Evolutionary conservation across 2,329 filamentous ascomycete species (phyloP).

Genomic region (Aureobasidium sp.): DNA sequence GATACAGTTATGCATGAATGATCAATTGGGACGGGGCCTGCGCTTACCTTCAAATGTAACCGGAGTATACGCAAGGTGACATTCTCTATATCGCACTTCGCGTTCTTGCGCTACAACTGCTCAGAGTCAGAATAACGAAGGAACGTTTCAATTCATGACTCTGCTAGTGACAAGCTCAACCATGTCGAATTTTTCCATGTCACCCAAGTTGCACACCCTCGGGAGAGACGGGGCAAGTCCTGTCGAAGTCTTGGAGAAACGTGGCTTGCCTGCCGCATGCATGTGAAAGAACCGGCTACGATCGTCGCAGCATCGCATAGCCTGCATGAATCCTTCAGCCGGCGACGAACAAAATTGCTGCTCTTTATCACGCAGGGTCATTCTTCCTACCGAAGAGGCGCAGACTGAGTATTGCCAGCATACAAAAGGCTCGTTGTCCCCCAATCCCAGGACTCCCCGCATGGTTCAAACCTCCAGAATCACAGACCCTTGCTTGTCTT

Average conservation of each 20-base stretch:
- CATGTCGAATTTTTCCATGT: background rate
- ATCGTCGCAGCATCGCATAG: background rate
- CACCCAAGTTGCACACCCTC: background rate
- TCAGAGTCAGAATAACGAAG: background rate
- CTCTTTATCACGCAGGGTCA: background rate
- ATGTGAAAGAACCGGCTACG: background rate
- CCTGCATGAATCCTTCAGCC: background rate
- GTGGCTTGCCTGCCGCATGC: slow-evolving; percentile 7
- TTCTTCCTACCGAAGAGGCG: background rate
- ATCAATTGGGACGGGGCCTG: background rate
- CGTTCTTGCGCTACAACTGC: background rate
- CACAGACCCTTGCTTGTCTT: slow-evolving; percentile 1
- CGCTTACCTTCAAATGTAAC: background rate
- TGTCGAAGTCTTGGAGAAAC: background rate
- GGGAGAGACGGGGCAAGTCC: background rate
- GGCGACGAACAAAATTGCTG: background rate
- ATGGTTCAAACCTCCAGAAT: background rate
- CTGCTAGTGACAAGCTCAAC: background rate
- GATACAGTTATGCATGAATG: background rate
- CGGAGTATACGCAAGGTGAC: background rate
- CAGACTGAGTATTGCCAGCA: background rate
- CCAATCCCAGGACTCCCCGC: background rate
- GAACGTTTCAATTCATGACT: background rate
- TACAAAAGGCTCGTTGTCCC: background rate
- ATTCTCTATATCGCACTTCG: background rate